Conservation (phyloP, 345 rosid species). For the Ceriops tagal region DNA sequence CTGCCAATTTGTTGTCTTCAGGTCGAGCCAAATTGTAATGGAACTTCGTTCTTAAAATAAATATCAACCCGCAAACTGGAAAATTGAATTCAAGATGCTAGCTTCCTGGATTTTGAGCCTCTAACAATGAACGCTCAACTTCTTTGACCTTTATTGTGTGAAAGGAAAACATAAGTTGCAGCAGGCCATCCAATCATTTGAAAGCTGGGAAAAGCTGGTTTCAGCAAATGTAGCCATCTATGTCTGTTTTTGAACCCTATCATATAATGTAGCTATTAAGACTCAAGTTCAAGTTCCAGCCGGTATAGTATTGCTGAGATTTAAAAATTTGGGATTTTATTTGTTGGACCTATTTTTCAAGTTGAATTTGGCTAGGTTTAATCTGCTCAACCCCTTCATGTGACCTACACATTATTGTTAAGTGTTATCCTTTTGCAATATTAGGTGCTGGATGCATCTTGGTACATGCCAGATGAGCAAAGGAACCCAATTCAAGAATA, state of each 20-base stretch:
- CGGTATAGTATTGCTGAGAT: no score
- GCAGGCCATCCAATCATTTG: not conserved
- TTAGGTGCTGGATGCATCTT: constrained; percentile 92
- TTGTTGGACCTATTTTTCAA: not conserved
- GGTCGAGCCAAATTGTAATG: no score
- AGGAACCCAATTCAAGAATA: constrained; percentile 97
- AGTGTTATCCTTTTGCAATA: not conserved
- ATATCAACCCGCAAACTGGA: not conserved
- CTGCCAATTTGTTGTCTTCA: no score
- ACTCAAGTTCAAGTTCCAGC: no score
- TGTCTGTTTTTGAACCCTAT: not conserved
- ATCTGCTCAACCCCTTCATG: not conserved
- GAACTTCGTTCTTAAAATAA: no score
- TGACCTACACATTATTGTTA: not conserved
- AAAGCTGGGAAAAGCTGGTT: not conserved
- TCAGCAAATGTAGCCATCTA: not conserved
- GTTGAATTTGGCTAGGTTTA: not conserved
- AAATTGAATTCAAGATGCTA: not conserved
- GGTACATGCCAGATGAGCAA: constrained; percentile 99
- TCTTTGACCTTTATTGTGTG: not conserved
- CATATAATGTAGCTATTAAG: no score
- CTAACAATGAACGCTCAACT: not conserved
- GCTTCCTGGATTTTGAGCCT: not conserved
- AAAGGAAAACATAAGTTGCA: not conserved
- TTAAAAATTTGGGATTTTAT: no score